These are phyloP conservation scores for Neurospora sp. DNA, from an alignment of 495 filamentous ascomycete species.

Conservation along the genomic window DNA sequence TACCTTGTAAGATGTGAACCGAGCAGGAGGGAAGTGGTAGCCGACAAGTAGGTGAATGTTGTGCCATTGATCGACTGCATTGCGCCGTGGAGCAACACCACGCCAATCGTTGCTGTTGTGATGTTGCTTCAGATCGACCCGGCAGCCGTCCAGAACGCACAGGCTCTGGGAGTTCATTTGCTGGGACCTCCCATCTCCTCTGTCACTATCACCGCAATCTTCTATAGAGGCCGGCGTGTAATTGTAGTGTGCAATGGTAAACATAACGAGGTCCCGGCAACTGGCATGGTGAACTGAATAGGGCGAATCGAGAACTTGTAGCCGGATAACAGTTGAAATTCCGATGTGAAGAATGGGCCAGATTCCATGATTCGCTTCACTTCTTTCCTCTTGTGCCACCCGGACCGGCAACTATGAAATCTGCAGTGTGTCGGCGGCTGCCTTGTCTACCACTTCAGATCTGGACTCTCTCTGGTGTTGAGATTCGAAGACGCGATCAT, in stretches of 20 bases:
- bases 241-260: neutral
- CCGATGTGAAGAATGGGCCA: neutral
- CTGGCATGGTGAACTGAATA: neutral
- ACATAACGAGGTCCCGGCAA: neutral
- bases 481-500: neutral
- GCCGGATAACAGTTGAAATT: neutral
- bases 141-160: neutral
- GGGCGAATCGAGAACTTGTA: neutral
- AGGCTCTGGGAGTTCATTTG: neutral
- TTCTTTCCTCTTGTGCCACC: neutral
- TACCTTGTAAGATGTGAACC: neutral
- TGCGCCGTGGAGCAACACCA: neutral
- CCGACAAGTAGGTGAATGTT: neutral
- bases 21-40: neutral
- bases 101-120: neutral
- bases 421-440: neutral
- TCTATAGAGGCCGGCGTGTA: neutral
- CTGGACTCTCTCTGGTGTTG: neutral
- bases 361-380: neutral
- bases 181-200: neutral
- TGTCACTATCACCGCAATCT: neutral
- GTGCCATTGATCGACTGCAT: neutral
- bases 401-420: neutral
- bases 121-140: neutral
- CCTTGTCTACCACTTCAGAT: neutral